Evolutionary conservation across 768 basidiomycete species (phyloP).

Genomic region (Mycena kentingensis): DNA sequence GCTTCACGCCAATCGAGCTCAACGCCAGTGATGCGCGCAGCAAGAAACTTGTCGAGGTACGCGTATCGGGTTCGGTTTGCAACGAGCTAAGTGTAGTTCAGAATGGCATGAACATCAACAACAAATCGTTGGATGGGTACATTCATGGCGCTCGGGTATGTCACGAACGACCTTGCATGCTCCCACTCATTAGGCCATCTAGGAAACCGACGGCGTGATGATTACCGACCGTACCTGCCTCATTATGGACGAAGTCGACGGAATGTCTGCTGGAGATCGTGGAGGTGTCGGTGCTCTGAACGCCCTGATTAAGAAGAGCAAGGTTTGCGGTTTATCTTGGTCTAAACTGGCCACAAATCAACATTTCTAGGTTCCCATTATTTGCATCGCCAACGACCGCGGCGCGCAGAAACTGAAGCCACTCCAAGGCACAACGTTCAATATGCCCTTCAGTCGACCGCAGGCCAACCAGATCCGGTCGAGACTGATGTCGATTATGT

Average conservation of each 20-base stretch:
- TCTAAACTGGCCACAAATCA: background rate
- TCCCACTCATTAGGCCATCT: slow-evolving; percentile 7
- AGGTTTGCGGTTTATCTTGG: slow-evolving; percentile 44
- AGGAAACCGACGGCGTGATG: slow-evolving; percentile 69
- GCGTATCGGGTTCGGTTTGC: slow-evolving; percentile 10
- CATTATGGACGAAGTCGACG: slow-evolving; percentile 99
- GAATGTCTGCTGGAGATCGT: slow-evolving; percentile 97
- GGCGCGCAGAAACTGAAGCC: slow-evolving; percentile 91
- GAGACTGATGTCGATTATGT: slow-evolving; percentile 82
- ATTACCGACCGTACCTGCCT: slow-evolving; percentile 83
- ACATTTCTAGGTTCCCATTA: slow-evolving; percentile 81
- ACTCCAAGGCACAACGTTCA: slow-evolving; percentile 67
- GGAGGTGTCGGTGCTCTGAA: slow-evolving; percentile 96
- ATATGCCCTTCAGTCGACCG: slow-evolving; percentile 82
- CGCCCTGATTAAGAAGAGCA: slow-evolving; percentile 89
- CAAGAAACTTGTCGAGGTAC: slow-evolving; percentile 94
- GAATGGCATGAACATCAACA: slow-evolving; percentile 90
- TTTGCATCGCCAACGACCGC: slow-evolving; percentile 94
- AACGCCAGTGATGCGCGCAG: slow-evolving; percentile 96
- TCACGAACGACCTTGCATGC: background rate
- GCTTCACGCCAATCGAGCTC: slow-evolving; percentile 90
- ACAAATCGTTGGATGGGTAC: slow-evolving; percentile 87
- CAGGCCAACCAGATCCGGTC: slow-evolving; percentile 77
- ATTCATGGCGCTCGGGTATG: slow-evolving; percentile 59
- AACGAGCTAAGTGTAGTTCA: slow-evolving; percentile 30